These are phyloP conservation scores for Rubia peregrina DNA, from an alignment of 305 asterid genomes.

Conservation along the genomic window DNA sequence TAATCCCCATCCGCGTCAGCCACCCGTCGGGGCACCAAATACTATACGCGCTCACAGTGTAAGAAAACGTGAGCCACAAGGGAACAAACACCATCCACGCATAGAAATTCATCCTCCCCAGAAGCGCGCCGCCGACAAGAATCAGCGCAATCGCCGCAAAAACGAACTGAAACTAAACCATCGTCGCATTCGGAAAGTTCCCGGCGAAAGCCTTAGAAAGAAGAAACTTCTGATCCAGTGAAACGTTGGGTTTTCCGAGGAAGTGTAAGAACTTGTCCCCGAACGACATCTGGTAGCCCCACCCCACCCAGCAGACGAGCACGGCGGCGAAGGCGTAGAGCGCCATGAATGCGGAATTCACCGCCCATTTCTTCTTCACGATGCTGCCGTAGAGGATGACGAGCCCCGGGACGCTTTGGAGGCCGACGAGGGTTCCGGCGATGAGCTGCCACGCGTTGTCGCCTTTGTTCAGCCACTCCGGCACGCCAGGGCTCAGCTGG, in stretches of 20 bases:
- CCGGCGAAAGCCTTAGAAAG: conserved; percentile 22
- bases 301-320: conserved; percentile 63
- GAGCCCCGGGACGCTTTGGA: conserved; percentile 62
- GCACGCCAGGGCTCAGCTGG: conserved; percentile 30
- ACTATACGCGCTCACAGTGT: conserved; percentile 54
- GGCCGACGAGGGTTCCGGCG: conserved; percentile 62
- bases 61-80: conserved; percentile 63
- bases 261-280: conserved; percentile 41
- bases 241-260: conserved; percentile 42
- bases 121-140: conserved; percentile 53
- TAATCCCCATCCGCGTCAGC: conserved; percentile 42
- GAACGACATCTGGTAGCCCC: conserved; percentile 67
- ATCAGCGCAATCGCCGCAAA: conserved; percentile 70
- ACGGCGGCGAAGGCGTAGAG: conserved; percentile 69
- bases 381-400: conserved; percentile 66
- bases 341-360: conserved; percentile 74
- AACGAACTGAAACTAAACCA: conserved; percentile 68
- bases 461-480: conserved; percentile 60
- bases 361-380: conserved; percentile 78
- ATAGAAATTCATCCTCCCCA: conserved; percentile 61
- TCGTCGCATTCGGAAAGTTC: conserved; percentile 48
- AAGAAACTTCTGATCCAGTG: conserved; percentile 46
- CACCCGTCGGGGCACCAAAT: conserved; percentile 69
- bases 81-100: conserved; percentile 87
- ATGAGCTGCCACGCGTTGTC: conserved; percentile 78